Percentiles rank a stretch among this genome's conserved stretches.
phyloP scores from a whole-genome alignment of 163 green algal genomes.

The Scenedesmus sp. region DNA sequence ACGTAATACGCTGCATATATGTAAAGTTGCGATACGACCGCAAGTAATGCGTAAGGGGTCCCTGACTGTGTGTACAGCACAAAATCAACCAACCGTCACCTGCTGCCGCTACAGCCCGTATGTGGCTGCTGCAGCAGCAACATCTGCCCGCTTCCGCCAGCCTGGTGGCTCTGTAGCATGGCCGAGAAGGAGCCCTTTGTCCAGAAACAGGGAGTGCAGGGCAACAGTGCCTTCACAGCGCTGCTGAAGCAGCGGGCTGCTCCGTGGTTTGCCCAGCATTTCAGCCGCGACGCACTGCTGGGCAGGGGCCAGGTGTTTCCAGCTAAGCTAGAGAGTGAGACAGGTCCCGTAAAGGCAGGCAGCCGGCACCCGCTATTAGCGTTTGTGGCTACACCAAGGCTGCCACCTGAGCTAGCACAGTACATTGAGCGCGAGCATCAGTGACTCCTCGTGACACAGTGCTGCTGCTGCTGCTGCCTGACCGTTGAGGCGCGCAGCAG shows the following conservation, averaged over 20 bases:
- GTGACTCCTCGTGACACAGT: too few species aligned
- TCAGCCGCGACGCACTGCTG: slow-evolving; percentile 26
- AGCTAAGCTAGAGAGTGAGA: slow-evolving; percentile 16
- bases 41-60: too few species aligned
- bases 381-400: slow-evolving; percentile 49
- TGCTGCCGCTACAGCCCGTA: background rate
- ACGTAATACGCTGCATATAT: too few species aligned
- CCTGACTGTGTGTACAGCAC: too few species aligned
- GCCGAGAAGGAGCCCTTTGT: slow-evolving; percentile 12
- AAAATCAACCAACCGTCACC: background rate
- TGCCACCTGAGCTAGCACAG: slow-evolving; percentile 49
- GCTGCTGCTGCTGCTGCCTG: too few species aligned
- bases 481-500: background rate
- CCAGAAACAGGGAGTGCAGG: slow-evolving; percentile 9
- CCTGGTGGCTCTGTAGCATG: background rate
- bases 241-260: slow-evolving; percentile 25
- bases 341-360: slow-evolving; percentile 18
- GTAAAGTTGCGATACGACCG: too few species aligned
- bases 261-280: slow-evolving; percentile 31
- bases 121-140: background rate
- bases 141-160: background rate
- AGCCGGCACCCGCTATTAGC: slow-evolving; percentile 37
- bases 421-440: too few species aligned
- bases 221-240: background rate
- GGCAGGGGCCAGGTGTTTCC: background rate